Base-by-base conservation (phyloP, 495 filamentous ascomycete species). In the Polyplosphaeria fusca region DNA sequence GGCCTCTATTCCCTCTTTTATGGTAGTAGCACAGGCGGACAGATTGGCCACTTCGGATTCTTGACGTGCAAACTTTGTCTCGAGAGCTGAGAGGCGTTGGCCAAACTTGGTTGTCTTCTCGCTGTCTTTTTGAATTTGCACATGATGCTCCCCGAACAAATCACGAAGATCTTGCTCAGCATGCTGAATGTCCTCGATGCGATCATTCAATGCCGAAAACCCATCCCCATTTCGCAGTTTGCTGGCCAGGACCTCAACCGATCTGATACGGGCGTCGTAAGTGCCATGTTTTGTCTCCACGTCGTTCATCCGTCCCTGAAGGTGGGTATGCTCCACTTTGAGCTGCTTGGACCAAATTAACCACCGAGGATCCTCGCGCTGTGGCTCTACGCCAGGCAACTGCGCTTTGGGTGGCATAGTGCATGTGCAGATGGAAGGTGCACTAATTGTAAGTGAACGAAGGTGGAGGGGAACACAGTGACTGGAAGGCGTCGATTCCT, bases 341-440 rank as follows among this genome's bases (percentile, higher is more conserved):
- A 73, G 47, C 49, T 72, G 68, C 28, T 68, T 51, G 3, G 57
- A 61, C 70, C 70, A 73, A 20, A 73, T 62, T 2, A 72, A 60
- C 11, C 30, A 35, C n/a, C n/a, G n/a, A n/a, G n/a, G n/a, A n/a
- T n/a, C n/a, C n/a, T n/a, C n/a, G n/a, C n/a, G n/a, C n/a, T n/a
- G n/a, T n/a, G n/a, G n/a, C n/a, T n/a, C n/a, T n/a, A n/a, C n/a
- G n/a, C n/a, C n/a, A n/a, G n/a, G n/a, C n/a, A n/a, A n/a, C n/a
- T n/a, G n/a, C n/a, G n/a, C n/a, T n/a, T n/a, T n/a, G n/a, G n/a
- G n/a, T n/a, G n/a, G n/a, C n/a, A n/a, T n/a, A n/a, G n/a, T n/a
- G n/a, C n/a, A n/a, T n/a, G n/a, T n/a, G n/a, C n/a, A n/a, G n/a
- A n/a, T n/a, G n/a, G n/a, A n/a, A n/a, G n/a, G n/a, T n/a, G n/a